These are phyloP conservation scores for Fusarium mexicanum DNA, from an alignment of 2,329 filamentous ascomycete species.

Conservation along the genomic window DNA sequence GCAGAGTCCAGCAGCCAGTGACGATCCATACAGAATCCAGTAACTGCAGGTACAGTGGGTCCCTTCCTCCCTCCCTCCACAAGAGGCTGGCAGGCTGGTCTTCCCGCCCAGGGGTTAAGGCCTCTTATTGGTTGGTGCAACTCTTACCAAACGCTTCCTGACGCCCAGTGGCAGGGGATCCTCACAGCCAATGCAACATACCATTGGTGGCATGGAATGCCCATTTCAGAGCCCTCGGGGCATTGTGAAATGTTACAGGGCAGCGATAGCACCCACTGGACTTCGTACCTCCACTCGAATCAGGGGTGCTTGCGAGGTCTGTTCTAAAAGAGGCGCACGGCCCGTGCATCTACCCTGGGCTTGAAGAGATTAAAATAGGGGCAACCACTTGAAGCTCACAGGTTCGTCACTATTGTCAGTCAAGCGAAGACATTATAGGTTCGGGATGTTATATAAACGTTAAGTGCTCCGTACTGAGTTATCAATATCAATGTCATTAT, in stretches of 20 bases:
- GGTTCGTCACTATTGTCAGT: conserved; percentile 18
- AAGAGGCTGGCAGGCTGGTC: conserved; percentile 24
- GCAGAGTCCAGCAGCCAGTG: conserved; percentile 6
- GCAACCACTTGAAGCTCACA: conserved; percentile 17
- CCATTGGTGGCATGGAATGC: conserved; percentile 40
- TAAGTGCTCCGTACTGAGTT: neutral
- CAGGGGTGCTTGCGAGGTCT: conserved; percentile 9
- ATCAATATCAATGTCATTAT: neutral
- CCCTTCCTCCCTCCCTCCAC: conserved; percentile 3
- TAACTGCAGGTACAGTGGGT: conserved; percentile 29
- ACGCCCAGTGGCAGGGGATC: conserved; percentile 30
- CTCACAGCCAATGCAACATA: conserved; percentile 15
- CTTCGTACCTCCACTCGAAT: neutral
- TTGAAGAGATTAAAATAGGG: conserved; percentile 33
- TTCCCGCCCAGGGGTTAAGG: conserved; percentile 28
- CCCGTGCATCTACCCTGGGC: conserved; percentile 17
- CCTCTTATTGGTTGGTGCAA: conserved; percentile 29
- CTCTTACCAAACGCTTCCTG: conserved; percentile 36
- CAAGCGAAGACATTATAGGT: conserved; percentile 4
- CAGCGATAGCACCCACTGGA: conserved; percentile 1
- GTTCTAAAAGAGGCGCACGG: conserved; percentile 19
- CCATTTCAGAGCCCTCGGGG: conserved; percentile 12
- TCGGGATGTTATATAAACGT: neutral
- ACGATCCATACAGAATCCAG: conserved; percentile 20
- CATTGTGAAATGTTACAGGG: conserved; percentile 15